Evolutionary conservation across 371 early-diverging fungal species (phyloP).

Genomic region (Actinomucor elegans): DNA sequence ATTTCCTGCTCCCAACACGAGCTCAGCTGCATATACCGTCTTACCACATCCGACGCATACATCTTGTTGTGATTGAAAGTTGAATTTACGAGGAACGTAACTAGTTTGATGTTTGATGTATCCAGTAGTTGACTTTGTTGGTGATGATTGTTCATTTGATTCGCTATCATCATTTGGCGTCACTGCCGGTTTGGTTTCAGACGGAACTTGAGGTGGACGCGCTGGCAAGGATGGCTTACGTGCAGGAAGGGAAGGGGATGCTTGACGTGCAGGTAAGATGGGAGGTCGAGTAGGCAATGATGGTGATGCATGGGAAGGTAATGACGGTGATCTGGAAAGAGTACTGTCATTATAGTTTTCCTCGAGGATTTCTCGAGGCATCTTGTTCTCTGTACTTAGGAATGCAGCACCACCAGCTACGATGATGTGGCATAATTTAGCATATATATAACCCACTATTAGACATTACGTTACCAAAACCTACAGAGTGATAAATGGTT

Average conservation of each 20-base stretch:
- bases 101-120: constrained; percentile 24
- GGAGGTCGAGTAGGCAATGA: constrained; percentile 10
- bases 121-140: constrained; percentile 1
- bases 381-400: constrained; percentile 47
- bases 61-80: constrained; percentile 36
- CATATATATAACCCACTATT: background rate
- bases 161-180: no score
- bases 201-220: background rate
- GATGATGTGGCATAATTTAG: background rate
- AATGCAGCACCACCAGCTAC: constrained; percentile 51
- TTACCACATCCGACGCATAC: constrained; percentile 46
- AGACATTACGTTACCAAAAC: no score
- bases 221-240: background rate
- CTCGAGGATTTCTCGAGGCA: constrained; percentile 40
- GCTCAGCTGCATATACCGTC: constrained; percentile 50
- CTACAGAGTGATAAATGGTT: no score
- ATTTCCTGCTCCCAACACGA: constrained; percentile 47
- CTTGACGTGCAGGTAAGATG: background rate
- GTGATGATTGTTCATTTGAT: background rate
- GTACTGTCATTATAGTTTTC: constrained; percentile 10
- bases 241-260: background rate
- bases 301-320: constrained; percentile 12
- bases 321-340: constrained; percentile 5
- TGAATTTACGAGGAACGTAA: constrained; percentile 45
- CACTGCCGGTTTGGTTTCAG: background rate